phyloP scores from a whole-genome alignment of 257 asterid genomes.

The Solanum sejunctum region DNA sequence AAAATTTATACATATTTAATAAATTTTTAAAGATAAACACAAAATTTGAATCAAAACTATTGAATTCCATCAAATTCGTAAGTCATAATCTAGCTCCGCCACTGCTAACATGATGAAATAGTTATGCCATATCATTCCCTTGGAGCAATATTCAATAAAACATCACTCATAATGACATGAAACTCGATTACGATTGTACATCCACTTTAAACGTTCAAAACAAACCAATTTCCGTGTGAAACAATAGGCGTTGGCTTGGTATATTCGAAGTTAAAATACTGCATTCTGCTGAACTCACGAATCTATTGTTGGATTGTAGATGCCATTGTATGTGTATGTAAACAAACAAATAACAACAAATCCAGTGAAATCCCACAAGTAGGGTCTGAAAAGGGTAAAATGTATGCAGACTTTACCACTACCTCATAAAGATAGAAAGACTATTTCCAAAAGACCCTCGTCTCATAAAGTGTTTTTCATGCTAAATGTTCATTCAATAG shows the following conservation, averaged over 20 bases:
- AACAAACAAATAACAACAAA: too few relatives aligned
- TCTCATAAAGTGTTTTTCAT: neutral
- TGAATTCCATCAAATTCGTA: too few relatives aligned
- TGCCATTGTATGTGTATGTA: neutral
- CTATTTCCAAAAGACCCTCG: neutral
- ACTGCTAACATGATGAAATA: too few relatives aligned
- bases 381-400: neutral
- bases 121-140: too few relatives aligned
- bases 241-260: neutral
- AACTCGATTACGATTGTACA: neutral
- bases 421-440: neutral
- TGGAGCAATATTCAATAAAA: too few relatives aligned
- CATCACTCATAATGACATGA: neutral
- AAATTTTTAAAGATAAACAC: too few relatives aligned
- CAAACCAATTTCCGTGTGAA: neutral
- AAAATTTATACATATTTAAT: too few relatives aligned
- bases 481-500: neutral
- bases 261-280: neutral
- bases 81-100: too few relatives aligned
- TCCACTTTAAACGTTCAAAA: neutral
- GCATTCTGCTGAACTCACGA: neutral
- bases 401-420: neutral
- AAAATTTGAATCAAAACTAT: too few relatives aligned
- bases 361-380: neutral
- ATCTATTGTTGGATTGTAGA: neutral